Base-by-base conservation (phyloP, 768 basidiomycete genomes). In the Leccinum subgranulosum region DNA sequence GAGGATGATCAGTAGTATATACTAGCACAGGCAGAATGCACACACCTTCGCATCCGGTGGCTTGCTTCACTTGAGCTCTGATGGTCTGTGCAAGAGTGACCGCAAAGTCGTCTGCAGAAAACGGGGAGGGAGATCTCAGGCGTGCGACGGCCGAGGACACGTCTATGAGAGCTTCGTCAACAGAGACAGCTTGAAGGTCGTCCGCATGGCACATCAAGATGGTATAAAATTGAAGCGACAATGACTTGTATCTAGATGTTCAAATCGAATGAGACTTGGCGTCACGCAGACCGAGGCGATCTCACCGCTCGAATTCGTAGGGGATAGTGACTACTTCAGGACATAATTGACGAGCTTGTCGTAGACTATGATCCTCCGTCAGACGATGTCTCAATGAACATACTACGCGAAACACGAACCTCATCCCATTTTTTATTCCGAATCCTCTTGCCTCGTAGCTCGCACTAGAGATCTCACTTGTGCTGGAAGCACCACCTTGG, bases 341-440 rank as follows among this genome's bases (percentile, higher is more conserved):
- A 69, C 93, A 96, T 4, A 94, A 70, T 59, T 85, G 82, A 36
- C 86, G 78, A 9, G 88, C 92, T 69, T 89, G 92, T 56, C 90
- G 88, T 25, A 94, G 75, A 68, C 93, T 92, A 65, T 4, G 19
- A 51, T 3, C 48, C 34, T 49, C 47, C 28, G 15, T 61, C 39
- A 61, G 60, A 49, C 17, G 2, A n/a, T 50, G 19, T 25, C 6
- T 51, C 11, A 33, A 23, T 6, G 21, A 12, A 1, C 34, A 48
- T 2, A 15, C 49, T 27, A 57, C 21, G 33, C 29, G 17, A 12
- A 51, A 29, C 33, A 67, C 81, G 49, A 57, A 90, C 94, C 90
- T 94, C 94, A 98, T 98, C 2, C 96, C 96, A 60, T 94, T 94
- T 76, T 84, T 87, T 51, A 99, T 83, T 0, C 96, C 96, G 68